These are phyloP conservation scores for Penstemon barbatus DNA, from an alignment of 257 asterid genomes.

Conservation along the genomic window DNA sequence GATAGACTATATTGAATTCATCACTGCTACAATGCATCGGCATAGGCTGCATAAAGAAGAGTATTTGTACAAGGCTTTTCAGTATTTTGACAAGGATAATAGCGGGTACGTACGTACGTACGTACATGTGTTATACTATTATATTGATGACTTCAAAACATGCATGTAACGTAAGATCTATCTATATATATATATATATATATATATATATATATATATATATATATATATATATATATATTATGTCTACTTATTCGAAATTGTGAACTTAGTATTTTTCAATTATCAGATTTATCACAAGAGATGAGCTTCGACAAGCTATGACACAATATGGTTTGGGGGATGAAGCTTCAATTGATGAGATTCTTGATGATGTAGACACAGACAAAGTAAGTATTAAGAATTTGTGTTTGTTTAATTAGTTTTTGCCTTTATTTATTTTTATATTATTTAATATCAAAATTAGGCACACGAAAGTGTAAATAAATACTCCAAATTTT, in stretches of 20 bases:
- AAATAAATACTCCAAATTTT: not conserved
- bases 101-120: slow-evolving; percentile 54
- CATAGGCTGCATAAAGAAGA: slow-evolving; percentile 87
- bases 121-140: too few relatives aligned
- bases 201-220: too few relatives aligned
- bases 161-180: too few relatives aligned
- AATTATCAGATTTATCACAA: slow-evolving; percentile 62
- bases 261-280: not conserved
- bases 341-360: slow-evolving; percentile 84
- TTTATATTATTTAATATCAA: not conserved
- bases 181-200: too few relatives aligned
- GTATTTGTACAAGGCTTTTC: slow-evolving; percentile 70
- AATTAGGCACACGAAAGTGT: not conserved
- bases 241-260: too few relatives aligned
- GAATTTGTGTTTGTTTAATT: too few relatives aligned
- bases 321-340: slow-evolving; percentile 90
- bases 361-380: slow-evolving; percentile 83
- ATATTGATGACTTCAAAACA: too few relatives aligned
- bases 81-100: slow-evolving; percentile 69
- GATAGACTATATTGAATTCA: slow-evolving; percentile 81
- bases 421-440: not conserved
- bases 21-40: slow-evolving; percentile 90
- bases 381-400: slow-evolving; percentile 52
- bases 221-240: too few relatives aligned
- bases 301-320: slow-evolving; percentile 87